phyloP scores from a whole-genome alignment of 2,329 filamentous ascomycete species.

The Ophiostoma ulmi region DNA sequence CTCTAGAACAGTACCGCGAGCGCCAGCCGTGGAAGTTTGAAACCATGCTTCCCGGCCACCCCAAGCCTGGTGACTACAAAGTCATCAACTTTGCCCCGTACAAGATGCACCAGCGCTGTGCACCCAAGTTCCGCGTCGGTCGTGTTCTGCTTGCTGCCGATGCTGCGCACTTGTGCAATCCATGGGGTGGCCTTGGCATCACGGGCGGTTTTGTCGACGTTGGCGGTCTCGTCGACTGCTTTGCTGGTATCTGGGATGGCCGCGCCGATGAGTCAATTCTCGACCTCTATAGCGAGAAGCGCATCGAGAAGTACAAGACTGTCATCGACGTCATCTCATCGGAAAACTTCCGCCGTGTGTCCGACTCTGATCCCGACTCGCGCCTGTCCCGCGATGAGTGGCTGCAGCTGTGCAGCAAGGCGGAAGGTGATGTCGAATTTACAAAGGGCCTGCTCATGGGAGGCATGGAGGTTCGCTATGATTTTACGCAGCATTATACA shows the following conservation, averaged over 20 bases:
- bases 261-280: constrained; percentile 42
- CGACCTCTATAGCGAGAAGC: constrained; percentile 43
- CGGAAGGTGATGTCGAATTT: background rate
- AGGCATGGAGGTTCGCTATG: background rate
- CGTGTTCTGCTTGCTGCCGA: constrained; percentile 55
- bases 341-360: constrained; percentile 43
- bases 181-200: constrained; percentile 56
- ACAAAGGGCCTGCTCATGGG: constrained; percentile 7
- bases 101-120: constrained; percentile 57
- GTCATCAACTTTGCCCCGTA: constrained; percentile 55
- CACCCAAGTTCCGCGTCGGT: constrained; percentile 52
- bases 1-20: constrained; percentile 47
- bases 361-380: constrained; percentile 39
- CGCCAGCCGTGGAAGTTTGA: constrained; percentile 53
- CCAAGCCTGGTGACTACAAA: constrained; percentile 53
- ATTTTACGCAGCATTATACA: background rate
- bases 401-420: background rate
- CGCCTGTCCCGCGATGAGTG: constrained; percentile 28
- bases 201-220: constrained; percentile 62
- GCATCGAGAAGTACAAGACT: constrained; percentile 43
- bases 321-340: constrained; percentile 42
- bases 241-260: constrained; percentile 44
- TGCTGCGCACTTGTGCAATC: constrained; percentile 54
- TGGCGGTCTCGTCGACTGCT: constrained; percentile 56
- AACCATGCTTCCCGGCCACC: constrained; percentile 54